Evolutionary conservation across 2,329 filamentous ascomycete species (phyloP), one percentile per base, ranked within the genome.

Genomic region (Gnomoniopsis smithogilvyi): DNA sequence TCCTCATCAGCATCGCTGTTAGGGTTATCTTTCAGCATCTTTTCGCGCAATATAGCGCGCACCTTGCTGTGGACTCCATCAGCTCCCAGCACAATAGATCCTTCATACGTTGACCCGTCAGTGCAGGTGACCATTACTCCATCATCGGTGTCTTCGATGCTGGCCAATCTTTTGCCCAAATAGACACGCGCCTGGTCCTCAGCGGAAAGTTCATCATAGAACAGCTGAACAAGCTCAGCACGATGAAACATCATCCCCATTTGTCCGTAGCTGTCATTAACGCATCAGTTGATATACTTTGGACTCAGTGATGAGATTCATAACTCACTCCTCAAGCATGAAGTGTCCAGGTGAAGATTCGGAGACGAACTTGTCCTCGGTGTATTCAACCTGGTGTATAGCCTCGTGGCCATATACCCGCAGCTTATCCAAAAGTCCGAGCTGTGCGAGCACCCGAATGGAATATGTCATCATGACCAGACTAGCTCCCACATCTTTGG

Each of bases 31-130:
- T 62, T 49, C 1, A 70, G 17, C 0, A 71, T 69, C 1, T 73
- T 62, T 3, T 63, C 57, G 24, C 74, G 70, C 67, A 78, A 73
- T 36, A 71, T 67, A 10, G 60, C 54, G 6, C 74, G 68, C 4
- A 71, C 69, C 22, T 62, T 69, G 63, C 74, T 77, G 59, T 75
- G 72, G 2, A 73, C 72, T n/a, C 77, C 77, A 58, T 79, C 77
- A 14, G 75, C 73, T 8, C 75, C 77, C 21, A 78, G 66, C 6
- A 76, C 58, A n/a, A 79, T 63, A 59, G 73, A 68, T 0, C 74
- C 76, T 0, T 62, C 26, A 60, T 72, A 72, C 0, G 34, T 54
- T 11, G 53, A 52, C 15, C 59, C 59, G 22, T 61, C 54, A 3
- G 54, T 36, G 21, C 54, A 57, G 12, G 26, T 61, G 22, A 58